A percentile compares a stretch with the other conserved stretches of the same genome.
Evolutionary conservation across 1,284 basidiomycete species (phyloP).

Genomic region (Ustilago trichophora): DNA sequence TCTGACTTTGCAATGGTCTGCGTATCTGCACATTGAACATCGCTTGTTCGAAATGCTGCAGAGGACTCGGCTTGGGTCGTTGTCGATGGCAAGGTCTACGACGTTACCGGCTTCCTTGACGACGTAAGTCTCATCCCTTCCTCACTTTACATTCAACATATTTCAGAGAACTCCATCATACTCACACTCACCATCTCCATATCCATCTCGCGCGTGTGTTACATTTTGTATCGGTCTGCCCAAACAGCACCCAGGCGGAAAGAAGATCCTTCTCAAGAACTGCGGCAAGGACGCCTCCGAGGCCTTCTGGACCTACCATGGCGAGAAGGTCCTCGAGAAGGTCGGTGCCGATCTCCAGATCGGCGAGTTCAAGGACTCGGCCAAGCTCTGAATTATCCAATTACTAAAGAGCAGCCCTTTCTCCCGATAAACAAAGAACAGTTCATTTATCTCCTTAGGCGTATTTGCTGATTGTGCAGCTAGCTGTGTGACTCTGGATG

Average conservation of each 20-base stretch:
- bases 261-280: conserved; percentile 66
- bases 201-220: no score
- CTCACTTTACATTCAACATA: no score
- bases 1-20: no score
- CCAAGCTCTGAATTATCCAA: conserved; percentile 48
- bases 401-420: neutral
- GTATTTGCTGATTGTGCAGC: no score
- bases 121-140: conserved; percentile 46
- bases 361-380: conserved; percentile 57
- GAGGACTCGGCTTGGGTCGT: conserved; percentile 65
- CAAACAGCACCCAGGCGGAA: conserved; percentile 62
- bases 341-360: conserved; percentile 54
- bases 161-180: no score
- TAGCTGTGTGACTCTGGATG: no score
- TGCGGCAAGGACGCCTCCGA: conserved; percentile 64
- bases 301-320: conserved; percentile 64
- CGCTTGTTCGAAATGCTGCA: no score
- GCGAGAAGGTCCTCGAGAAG: conserved; percentile 62
- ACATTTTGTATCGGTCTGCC: no score
- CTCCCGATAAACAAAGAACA: conserved; percentile 18
- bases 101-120: conserved; percentile 65
- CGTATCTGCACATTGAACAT: no score
- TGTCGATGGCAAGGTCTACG: conserved; percentile 64
- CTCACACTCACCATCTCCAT: no score
- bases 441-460: no score